A percentile compares a stretch with the other conserved stretches of the same genome.
These are phyloP conservation scores for Alternaria ethzedia DNA, from an alignment of 2,329 filamentous ascomycete genomes.

Conservation along the genomic window DNA sequence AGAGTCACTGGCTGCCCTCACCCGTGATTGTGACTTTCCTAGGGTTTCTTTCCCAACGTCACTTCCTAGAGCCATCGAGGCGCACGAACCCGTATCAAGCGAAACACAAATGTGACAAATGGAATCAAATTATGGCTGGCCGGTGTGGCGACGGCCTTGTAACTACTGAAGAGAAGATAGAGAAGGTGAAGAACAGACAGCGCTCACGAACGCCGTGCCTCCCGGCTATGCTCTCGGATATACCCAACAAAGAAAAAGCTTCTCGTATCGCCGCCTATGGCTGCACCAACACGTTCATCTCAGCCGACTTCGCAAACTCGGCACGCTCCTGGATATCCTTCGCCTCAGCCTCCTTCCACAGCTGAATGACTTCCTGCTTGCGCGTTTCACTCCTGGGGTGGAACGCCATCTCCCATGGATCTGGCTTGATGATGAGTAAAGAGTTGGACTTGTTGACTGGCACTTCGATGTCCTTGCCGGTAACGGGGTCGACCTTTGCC, in stretches of 20 bases:
- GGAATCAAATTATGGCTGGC: background rate
- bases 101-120: background rate
- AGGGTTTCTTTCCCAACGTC: background rate
- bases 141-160: background rate
- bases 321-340: conserved; percentile 45
- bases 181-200: background rate
- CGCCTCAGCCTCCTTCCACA: conserved; percentile 47
- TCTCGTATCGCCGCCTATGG: background rate
- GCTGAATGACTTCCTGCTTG: conserved; percentile 35
- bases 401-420: conserved; percentile 62
- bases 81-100: background rate
- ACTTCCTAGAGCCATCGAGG: background rate
- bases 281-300: conserved; percentile 18
- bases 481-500: conserved; percentile 54
- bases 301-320: conserved; percentile 41
- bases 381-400: conserved; percentile 56
- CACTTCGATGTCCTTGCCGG: conserved; percentile 52
- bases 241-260: background rate
- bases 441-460: conserved; percentile 60
- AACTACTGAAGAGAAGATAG: background rate
- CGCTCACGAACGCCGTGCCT: conserved; percentile 6
- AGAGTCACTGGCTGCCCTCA: background rate
- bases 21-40: background rate
- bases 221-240: background rate
- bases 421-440: conserved; percentile 64